phyloP scores from a whole-genome alignment of 768 basidiomycete genomes.

The Lanmaoa pseudosensibilis region DNA sequence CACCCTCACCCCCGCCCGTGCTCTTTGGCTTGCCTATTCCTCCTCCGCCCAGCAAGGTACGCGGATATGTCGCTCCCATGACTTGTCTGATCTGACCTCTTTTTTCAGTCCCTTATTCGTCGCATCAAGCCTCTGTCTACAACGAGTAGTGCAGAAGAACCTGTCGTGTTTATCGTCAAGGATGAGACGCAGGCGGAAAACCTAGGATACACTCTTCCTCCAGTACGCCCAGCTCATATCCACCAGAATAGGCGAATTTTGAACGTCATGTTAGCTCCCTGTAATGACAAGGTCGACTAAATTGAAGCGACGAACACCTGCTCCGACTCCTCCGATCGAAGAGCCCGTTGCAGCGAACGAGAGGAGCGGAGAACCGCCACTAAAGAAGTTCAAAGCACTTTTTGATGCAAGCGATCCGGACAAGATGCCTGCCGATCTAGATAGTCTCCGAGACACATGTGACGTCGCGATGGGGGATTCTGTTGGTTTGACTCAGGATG shows the following conservation, averaged over 20 bases:
- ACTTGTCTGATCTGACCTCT: not conserved
- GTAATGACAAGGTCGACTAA: slow-evolving; percentile 40
- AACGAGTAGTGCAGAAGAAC: slow-evolving; percentile 5
- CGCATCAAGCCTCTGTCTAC: slow-evolving; percentile 21
- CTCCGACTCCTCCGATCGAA: slow-evolving; percentile 22
- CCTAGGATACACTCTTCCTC: slow-evolving; percentile 23
- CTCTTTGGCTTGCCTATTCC: slow-evolving; percentile 20
- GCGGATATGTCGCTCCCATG: not conserved
- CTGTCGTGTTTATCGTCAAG: slow-evolving; percentile 2
- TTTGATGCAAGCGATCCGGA: slow-evolving; percentile 66
- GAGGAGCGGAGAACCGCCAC: slow-evolving; percentile 46
- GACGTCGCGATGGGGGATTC: slow-evolving; percentile 10
- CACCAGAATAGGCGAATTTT: not conserved
- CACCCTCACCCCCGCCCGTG: slow-evolving; percentile 23
- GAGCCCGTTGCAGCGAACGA: slow-evolving; percentile 17
- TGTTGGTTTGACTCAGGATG: slow-evolving; percentile 11
- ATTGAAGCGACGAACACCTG: slow-evolving; percentile 57
- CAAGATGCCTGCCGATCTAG: slow-evolving; percentile 31
- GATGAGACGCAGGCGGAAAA: slow-evolving; percentile 9
- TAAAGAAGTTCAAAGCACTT: slow-evolving; percentile 69
- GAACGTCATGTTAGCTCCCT: slow-evolving; percentile 35
- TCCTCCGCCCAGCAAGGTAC: slow-evolving; percentile 28
- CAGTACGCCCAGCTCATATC: slow-evolving; percentile 17
- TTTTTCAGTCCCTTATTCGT: slow-evolving; percentile 25
- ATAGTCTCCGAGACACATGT: slow-evolving; percentile 13